phyloP scores from a whole-genome alignment of 192 early-diverging fungal genomes.

The Geranomyces variabilis region DNA sequence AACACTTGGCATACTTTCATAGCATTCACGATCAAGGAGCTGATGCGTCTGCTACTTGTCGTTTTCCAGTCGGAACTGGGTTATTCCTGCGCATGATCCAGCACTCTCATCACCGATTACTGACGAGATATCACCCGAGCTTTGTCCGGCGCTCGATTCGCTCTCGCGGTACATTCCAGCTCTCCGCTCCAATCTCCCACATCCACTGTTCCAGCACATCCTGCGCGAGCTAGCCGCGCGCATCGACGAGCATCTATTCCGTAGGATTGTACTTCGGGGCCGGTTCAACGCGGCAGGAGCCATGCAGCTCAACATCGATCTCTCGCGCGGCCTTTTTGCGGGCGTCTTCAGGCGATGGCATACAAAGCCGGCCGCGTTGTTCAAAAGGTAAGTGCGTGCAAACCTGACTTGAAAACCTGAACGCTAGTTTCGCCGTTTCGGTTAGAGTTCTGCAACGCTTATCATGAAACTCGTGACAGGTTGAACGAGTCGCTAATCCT shows the following conservation, averaged over 20 bases:
- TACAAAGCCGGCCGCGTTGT: slow-evolving; percentile 21
- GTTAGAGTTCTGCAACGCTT: background rate
- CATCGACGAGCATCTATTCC: slow-evolving; percentile 27
- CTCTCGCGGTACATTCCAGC: slow-evolving; percentile 22
- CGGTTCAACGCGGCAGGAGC: slow-evolving; percentile 26
- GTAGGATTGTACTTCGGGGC: slow-evolving; percentile 14
- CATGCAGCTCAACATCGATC: slow-evolving; percentile 10
- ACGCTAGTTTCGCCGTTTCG: too few relatives aligned
- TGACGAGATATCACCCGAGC: slow-evolving; percentile 27
- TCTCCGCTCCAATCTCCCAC: slow-evolving; percentile 19
- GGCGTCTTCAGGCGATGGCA: slow-evolving; percentile 27
- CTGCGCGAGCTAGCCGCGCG: slow-evolving; percentile 22
- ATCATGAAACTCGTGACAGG: background rate
- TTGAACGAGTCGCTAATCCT: slow-evolving; percentile 14
- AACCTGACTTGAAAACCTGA: background rate
- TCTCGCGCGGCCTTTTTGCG: slow-evolving; percentile 4
- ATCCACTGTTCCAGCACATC: background rate
- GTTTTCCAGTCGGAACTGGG: slow-evolving; percentile 28
- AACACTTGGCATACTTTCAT: background rate
- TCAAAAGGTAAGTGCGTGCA: slow-evolving; percentile 11
- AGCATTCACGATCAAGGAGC: background rate
- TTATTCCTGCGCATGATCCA: background rate
- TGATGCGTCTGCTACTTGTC: background rate
- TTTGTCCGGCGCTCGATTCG: slow-evolving; percentile 20
- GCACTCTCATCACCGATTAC: background rate